Evolutionary conservation across 139 green algal genomes (phyloP).

Genomic region (Picochlorum sp.): DNA sequence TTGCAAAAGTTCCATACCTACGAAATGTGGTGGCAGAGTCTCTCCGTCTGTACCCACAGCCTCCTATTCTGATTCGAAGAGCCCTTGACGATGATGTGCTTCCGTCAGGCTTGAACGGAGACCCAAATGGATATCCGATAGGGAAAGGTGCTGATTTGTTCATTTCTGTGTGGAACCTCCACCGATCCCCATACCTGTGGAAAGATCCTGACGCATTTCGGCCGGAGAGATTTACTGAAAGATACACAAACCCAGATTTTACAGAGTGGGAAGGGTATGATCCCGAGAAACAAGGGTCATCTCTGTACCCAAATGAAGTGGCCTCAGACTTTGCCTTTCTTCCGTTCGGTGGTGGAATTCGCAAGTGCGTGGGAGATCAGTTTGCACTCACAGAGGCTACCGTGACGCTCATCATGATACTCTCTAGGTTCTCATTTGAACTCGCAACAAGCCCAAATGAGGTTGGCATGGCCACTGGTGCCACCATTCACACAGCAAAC

Average conservation of each 20-base stretch:
- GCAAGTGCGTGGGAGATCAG: slow-evolving; percentile 98
- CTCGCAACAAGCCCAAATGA: slow-evolving; percentile 7
- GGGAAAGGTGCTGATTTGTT: slow-evolving; percentile 93
- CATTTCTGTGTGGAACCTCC: slow-evolving; percentile 97
- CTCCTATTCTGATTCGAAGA: slow-evolving; percentile 78
- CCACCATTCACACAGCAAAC: slow-evolving; percentile 96
- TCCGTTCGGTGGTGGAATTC: slow-evolving; percentile 83
- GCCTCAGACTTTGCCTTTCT: slow-evolving; percentile 94
- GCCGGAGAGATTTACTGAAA: slow-evolving; percentile 74
- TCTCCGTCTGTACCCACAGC: slow-evolving; percentile 91
- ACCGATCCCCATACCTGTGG: slow-evolving; percentile 92
- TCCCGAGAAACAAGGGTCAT: slow-evolving; percentile 44
- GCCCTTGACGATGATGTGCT: slow-evolving; percentile 72
- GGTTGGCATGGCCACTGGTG: slow-evolving; percentile 84
- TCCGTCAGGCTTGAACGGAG: slow-evolving; percentile 50
- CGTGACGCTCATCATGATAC: slow-evolving; percentile 76
- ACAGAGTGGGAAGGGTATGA: slow-evolving; percentile 61
- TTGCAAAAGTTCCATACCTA: slow-evolving; percentile 56
- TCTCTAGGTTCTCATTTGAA: slow-evolving; percentile 61
- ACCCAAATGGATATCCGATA: slow-evolving; percentile 71
- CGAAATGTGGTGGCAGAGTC: slow-evolving; percentile 69
- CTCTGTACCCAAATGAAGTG: slow-evolving; percentile 93
- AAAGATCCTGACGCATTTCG: slow-evolving; percentile 84
- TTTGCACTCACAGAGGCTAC: slow-evolving; percentile 88
- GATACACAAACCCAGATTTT: slow-evolving; percentile 37